These are phyloP conservation scores for Penicillium sp. DNA, from an alignment of 2,329 filamentous ascomycete genomes.

Conservation along the genomic window DNA sequence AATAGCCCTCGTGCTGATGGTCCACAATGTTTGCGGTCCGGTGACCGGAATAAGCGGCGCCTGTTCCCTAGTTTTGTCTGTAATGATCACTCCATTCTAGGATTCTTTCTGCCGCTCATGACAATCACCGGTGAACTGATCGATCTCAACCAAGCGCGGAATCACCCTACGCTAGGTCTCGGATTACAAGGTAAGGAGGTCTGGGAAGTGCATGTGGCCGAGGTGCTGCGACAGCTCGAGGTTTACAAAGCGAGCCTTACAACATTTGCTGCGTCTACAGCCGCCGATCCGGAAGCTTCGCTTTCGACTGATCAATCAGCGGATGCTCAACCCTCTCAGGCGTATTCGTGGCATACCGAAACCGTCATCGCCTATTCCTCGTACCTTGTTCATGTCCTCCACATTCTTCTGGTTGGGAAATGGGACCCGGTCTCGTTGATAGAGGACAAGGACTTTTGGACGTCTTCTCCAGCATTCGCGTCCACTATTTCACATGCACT, in stretches of 20 bases:
- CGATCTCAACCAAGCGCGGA: constrained; percentile 80
- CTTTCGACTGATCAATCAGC: constrained; percentile 50
- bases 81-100: constrained; percentile 81
- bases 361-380: constrained; percentile 86
- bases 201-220: constrained; percentile 72
- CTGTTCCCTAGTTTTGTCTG: constrained; percentile 79
- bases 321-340: constrained; percentile 29
- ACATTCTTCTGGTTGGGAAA: constrained; percentile 86
- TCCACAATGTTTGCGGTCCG: constrained; percentile 32
- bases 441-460: constrained; percentile 91
- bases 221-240: constrained; percentile 75
- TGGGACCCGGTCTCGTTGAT: constrained; percentile 94
- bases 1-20: constrained; percentile 42
- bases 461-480: constrained; percentile 81
- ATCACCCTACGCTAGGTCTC: constrained; percentile 77
- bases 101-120: constrained; percentile 91
- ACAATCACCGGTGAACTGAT: constrained; percentile 87
- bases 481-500: constrained; percentile 84
- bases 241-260: constrained; percentile 72
- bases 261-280: constrained; percentile 26
- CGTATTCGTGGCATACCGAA: constrained; percentile 59
- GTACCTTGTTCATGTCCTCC: constrained; percentile 86
- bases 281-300: constrained; percentile 25
- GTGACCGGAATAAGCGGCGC: constrained; percentile 44
- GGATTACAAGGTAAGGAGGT: constrained; percentile 67